Evolutionary conservation across 1,139 yeast species (phyloP).

Genomic region (Suhomyces maxii): DNA sequence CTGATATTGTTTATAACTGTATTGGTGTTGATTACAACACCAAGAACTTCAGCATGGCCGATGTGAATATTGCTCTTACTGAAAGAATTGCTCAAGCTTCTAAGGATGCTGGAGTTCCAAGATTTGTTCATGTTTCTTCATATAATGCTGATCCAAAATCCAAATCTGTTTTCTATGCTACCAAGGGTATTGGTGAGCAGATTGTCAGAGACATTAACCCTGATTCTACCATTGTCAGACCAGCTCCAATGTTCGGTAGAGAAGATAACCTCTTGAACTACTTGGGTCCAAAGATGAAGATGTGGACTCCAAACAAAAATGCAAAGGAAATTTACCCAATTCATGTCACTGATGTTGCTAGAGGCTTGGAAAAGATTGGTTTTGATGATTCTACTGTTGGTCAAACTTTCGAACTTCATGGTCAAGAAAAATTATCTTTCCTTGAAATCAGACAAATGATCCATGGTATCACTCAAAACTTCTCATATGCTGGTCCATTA

Average conservation of each 20-base stretch:
- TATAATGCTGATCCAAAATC: slow-evolving; percentile 75
- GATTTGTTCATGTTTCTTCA: slow-evolving; percentile 77
- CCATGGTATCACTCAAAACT: slow-evolving; percentile 61
- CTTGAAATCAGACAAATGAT: slow-evolving; percentile 70
- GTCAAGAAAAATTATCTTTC: slow-evolving; percentile 67
- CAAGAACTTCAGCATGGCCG: slow-evolving; percentile 80
- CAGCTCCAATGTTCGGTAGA: slow-evolving; percentile 78
- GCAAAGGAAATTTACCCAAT: slow-evolving; percentile 69
- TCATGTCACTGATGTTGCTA: slow-evolving; percentile 77
- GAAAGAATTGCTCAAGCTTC: slow-evolving; percentile 76
- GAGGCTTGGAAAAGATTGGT: slow-evolving; percentile 75
- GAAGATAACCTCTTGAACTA: slow-evolving; percentile 72
- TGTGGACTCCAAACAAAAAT: slow-evolving; percentile 66
- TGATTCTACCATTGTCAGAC: slow-evolving; percentile 82
- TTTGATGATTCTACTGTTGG: slow-evolving; percentile 82
- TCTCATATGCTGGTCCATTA: slow-evolving; percentile 56
- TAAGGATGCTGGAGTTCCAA: slow-evolving; percentile 70
- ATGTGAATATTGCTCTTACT: slow-evolving; percentile 77
- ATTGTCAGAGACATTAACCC: slow-evolving; percentile 68
- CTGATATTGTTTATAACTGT: slow-evolving; percentile 81
- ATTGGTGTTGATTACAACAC: slow-evolving; percentile 78
- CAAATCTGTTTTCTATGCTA: slow-evolving; percentile 68
- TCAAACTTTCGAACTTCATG: slow-evolving; percentile 71
- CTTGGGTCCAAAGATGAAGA: slow-evolving; percentile 55
- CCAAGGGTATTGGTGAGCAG: slow-evolving; percentile 80